Conservation (phyloP, 2,329 filamentous ascomycete genomes). For the Fusarium foetens region DNA sequence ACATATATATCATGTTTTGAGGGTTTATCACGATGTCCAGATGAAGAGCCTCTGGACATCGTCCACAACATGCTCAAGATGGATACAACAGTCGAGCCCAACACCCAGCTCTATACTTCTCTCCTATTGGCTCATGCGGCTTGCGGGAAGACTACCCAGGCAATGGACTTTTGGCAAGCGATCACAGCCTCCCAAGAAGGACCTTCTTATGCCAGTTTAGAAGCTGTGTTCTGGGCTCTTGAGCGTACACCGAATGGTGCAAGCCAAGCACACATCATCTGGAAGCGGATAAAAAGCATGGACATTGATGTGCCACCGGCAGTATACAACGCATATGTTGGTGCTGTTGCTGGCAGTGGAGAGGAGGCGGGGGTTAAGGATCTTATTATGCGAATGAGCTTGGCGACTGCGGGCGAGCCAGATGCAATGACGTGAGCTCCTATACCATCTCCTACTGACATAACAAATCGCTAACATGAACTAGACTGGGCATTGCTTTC, state of each 20-base stretch:
- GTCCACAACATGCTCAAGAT: constrained; percentile 96
- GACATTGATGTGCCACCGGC: constrained; percentile 79
- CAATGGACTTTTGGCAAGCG: constrained; percentile 83
- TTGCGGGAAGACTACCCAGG: constrained; percentile 72
- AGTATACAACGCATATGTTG: constrained; percentile 81
- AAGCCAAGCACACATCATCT: constrained; percentile 72
- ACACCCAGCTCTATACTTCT: constrained; percentile 81
- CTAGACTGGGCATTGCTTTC: constrained; percentile 78
- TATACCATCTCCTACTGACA: not conserved
- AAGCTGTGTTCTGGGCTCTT: constrained; percentile 83
- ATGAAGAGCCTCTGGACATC: constrained; percentile 72
- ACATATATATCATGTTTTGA: constrained; percentile 84
- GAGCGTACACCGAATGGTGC: constrained; percentile 70
- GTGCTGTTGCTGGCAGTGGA: constrained; percentile 78
- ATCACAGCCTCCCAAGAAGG: constrained; percentile 88
- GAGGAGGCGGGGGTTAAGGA: constrained; percentile 74
- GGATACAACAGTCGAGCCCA: constrained; percentile 81
- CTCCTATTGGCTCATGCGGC: constrained; percentile 87
- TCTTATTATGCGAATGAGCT: constrained; percentile 73
- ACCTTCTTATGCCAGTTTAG: constrained; percentile 82
- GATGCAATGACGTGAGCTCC: constrained; percentile 75
- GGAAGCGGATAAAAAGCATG: constrained; percentile 76
- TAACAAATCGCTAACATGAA: constrained; percentile 23
- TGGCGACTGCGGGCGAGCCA: constrained; percentile 73
- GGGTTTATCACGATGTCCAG: constrained; percentile 70